These are phyloP conservation scores for Apiospora rasikravindrae DNA, from an alignment of 2,329 filamentous ascomycete species.

Conservation along the genomic window DNA sequence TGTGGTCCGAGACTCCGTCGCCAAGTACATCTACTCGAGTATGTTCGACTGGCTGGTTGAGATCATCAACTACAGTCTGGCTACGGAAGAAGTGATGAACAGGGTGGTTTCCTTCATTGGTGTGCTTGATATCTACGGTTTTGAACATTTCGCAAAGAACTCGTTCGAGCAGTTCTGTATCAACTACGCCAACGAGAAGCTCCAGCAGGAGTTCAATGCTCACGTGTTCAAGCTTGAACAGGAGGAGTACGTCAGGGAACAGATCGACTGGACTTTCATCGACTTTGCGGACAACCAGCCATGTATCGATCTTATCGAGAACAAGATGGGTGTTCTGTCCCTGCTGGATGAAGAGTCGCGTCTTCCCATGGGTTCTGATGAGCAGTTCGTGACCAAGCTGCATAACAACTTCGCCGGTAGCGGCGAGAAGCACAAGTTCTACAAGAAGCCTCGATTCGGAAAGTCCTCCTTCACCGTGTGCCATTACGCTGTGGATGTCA, in stretches of 20 bases:
- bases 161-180: slow-evolving; percentile 99
- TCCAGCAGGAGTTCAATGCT: slow-evolving; percentile 99
- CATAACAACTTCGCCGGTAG: slow-evolving; percentile 81
- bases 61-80: slow-evolving; percentile 88
- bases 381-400: slow-evolving; percentile 94
- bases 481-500: slow-evolving; percentile 97
- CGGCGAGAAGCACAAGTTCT: slow-evolving; percentile 90
- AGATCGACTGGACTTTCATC: slow-evolving; percentile 99
- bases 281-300: slow-evolving; percentile 99
- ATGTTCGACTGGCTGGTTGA: slow-evolving; percentile 99
- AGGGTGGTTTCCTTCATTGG: slow-evolving; percentile 92
- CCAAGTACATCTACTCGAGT: slow-evolving; percentile 98
- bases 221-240: slow-evolving; percentile 99
- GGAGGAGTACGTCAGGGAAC: slow-evolving; percentile 92
- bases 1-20: slow-evolving; percentile 95
- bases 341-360: slow-evolving; percentile 95
- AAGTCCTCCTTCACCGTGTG: slow-evolving; percentile 98
- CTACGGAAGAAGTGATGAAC: slow-evolving; percentile 83
- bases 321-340: slow-evolving; percentile 90
- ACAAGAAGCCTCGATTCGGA: slow-evolving; percentile 97
- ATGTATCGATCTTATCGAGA: slow-evolving; percentile 97
- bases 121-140: slow-evolving; percentile 98
- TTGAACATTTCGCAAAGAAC: slow-evolving; percentile 99
- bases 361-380: slow-evolving; percentile 95
- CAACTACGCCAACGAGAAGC: slow-evolving; percentile 99